Evolutionary conservation across 305 asterid species (phyloP).

Genomic region (Fraxinus paxiana): DNA sequence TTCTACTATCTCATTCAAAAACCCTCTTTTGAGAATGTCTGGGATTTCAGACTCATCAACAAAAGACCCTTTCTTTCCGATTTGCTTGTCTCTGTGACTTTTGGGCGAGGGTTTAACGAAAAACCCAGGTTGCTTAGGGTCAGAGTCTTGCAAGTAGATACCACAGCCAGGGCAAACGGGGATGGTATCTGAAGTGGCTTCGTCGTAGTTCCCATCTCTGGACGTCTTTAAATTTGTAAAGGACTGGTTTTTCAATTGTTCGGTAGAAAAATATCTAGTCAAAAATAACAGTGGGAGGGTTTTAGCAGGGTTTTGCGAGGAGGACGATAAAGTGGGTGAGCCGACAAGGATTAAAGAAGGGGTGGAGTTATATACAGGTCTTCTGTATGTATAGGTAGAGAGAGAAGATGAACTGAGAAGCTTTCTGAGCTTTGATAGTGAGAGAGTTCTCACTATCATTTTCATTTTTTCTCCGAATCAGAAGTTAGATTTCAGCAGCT

Average conservation of each 20-base stretch:
- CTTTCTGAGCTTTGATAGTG: constrained; percentile 50
- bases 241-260: constrained; percentile 32
- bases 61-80: constrained; percentile 47
- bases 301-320: constrained; percentile 58
- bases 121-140: constrained; percentile 66
- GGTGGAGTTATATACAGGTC: constrained; percentile 27
- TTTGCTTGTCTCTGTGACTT: constrained; percentile 42
- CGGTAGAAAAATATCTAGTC: constrained; percentile 42
- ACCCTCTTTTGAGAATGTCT: constrained; percentile 52
- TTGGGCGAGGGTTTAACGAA: constrained; percentile 45
- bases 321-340: constrained; percentile 13
- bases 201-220: constrained; percentile 85
- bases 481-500: constrained; percentile 2
- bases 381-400: constrained; percentile 31
- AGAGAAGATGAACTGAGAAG: constrained; percentile 39
- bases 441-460: constrained; percentile 50
- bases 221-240: constrained; percentile 30
- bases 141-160: constrained; percentile 68
- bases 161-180: constrained; percentile 84
- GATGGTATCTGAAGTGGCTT: constrained; percentile 31
- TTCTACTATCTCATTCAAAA: constrained; percentile 45
- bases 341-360: constrained; percentile 15
- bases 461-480: background rate
- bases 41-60: constrained; percentile 62
- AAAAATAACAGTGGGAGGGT: constrained; percentile 36